These are phyloP conservation scores for Urochloa ruziziensis DNA, from an alignment of 176 grass and related monocot species.

Conservation along the genomic window DNA sequence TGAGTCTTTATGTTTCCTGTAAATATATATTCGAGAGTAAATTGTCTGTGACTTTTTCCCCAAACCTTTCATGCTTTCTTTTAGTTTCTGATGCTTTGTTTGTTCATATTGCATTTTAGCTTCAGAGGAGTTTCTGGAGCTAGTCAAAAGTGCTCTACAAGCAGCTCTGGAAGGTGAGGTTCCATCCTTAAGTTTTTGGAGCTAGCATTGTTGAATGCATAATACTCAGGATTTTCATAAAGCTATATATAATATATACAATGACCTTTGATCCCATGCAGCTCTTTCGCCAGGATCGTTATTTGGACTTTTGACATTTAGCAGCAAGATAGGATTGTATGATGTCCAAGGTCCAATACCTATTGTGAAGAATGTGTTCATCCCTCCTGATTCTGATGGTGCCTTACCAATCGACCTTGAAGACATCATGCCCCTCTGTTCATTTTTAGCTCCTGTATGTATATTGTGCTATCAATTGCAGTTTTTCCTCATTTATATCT, in stretches of 20 bases:
- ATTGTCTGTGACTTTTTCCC: neutral
- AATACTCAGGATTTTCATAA: neutral
- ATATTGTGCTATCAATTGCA: neutral
- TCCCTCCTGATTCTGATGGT: constrained; percentile 61
- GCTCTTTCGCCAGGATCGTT: constrained; percentile 85
- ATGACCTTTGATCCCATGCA: constrained; percentile 50
- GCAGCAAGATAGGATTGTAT: constrained; percentile 91
- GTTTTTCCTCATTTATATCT: constrained; percentile 20
- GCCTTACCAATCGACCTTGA: constrained; percentile 60
- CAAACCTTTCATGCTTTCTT: neutral
- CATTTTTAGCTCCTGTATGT: constrained; percentile 92
- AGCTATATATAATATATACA: neutral
- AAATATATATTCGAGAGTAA: neutral
- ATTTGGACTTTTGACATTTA: constrained; percentile 91
- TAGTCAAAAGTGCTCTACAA: constrained; percentile 93
- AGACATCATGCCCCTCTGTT: constrained; percentile 90
- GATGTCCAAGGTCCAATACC: constrained; percentile 94
- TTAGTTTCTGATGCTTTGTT: constrained; percentile 34
- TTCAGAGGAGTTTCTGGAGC: constrained; percentile 97
- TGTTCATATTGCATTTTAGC: constrained; percentile 47
- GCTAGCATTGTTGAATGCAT: neutral
- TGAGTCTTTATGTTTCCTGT: neutral
- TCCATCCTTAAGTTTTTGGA: constrained; percentile 14
- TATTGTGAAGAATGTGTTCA: constrained; percentile 87
- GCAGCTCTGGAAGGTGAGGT: constrained; percentile 90